Conservation (phyloP, 2,329 filamentous ascomycete species). For the Knufia fluminis region DNA sequence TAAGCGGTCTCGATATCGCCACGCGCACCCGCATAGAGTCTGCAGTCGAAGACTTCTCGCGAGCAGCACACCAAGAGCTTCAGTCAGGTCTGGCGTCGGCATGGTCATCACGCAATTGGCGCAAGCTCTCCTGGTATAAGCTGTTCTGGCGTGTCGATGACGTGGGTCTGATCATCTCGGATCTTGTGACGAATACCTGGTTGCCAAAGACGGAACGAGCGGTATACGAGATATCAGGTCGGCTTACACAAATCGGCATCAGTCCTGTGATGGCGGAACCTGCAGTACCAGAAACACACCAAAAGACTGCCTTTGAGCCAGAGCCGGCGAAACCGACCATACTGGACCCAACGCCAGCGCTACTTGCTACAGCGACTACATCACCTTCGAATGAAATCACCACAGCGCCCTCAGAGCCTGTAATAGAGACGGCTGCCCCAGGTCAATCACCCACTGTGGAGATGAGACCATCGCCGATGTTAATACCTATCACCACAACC, state of each 20-base stretch:
- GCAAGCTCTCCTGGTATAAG: conserved; percentile 83
- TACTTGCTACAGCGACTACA: conserved; percentile 7
- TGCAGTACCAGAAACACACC: conserved; percentile 1
- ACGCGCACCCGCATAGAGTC: conserved; percentile 45
- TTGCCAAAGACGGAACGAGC: conserved; percentile 68
- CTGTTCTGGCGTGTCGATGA: conserved; percentile 92
- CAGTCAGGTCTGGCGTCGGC: conserved; percentile 69
- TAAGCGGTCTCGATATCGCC: conserved; percentile 30
- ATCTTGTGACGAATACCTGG: conserved; percentile 69
- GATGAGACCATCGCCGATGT: conserved; percentile 13
- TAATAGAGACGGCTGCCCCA: conserved; percentile 6
- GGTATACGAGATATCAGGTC: conserved; percentile 73
- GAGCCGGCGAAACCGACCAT: conserved; percentile 5
- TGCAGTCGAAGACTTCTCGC: conserved; percentile 63
- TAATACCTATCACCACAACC: conserved; percentile 59
- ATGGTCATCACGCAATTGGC: conserved; percentile 68
- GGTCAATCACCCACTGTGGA: conserved; percentile 1
- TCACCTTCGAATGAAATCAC: neutral
- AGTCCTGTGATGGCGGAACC: conserved; percentile 10
- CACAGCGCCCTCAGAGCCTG: neutral
- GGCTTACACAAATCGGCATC: conserved; percentile 55
- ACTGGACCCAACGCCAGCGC: neutral
- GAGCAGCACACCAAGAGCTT: conserved; percentile 72
- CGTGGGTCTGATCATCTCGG: conserved; percentile 69
- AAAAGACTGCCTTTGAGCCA: conserved; percentile 9